Percentiles rank a stretch among this genome's conserved stretches.
phyloP scores from a whole-genome alignment of 1,284 basidiomycete genomes.

The Trametes polyzona region DNA sequence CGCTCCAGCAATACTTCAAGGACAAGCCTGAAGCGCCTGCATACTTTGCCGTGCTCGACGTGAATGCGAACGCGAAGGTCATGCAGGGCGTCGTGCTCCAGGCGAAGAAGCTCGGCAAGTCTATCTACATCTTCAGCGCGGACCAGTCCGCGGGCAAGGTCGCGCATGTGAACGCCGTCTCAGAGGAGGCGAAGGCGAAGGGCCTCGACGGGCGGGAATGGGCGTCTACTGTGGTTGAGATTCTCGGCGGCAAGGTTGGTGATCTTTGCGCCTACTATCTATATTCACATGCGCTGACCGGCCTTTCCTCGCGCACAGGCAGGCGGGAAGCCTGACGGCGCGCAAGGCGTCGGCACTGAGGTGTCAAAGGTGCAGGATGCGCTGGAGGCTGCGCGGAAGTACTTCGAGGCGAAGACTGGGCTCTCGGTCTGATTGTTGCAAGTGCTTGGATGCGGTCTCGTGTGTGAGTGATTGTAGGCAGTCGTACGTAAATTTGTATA shows the following conservation, averaged over 20 bases:
- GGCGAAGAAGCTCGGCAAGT: slow-evolving; percentile 81
- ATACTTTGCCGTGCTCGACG: slow-evolving; percentile 75
- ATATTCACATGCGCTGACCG: background rate
- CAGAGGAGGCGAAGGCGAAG: slow-evolving; percentile 62
- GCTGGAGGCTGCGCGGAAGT: slow-evolving; percentile 58
- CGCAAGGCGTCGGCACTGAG: slow-evolving; percentile 84
- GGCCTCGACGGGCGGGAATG: slow-evolving; percentile 83
- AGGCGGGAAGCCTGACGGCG: slow-evolving; percentile 90
- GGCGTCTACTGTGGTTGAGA: slow-evolving; percentile 77
- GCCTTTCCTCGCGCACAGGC: slow-evolving; percentile 76
- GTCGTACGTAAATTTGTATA: slow-evolving; percentile 27
- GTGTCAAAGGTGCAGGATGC: slow-evolving; percentile 73
- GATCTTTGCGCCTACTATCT: slow-evolving; percentile 8
- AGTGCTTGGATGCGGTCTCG: background rate
- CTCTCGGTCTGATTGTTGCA: slow-evolving; percentile 1
- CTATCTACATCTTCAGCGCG: slow-evolving; percentile 87
- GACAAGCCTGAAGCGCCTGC: slow-evolving; percentile 71
- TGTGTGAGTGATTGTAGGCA: slow-evolving; percentile 2
- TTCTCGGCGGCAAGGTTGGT: slow-evolving; percentile 87
- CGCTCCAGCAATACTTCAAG: slow-evolving; percentile 74
- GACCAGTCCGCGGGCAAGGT: slow-evolving; percentile 77
- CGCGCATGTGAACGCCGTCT: slow-evolving; percentile 87
- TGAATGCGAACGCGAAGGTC: slow-evolving; percentile 83
- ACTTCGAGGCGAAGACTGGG: slow-evolving; percentile 34
- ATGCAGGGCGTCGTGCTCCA: slow-evolving; percentile 77